Base-by-base conservation (phyloP, 2,329 filamentous ascomycete genomes). In the Fusarium praegraminearum region DNA sequence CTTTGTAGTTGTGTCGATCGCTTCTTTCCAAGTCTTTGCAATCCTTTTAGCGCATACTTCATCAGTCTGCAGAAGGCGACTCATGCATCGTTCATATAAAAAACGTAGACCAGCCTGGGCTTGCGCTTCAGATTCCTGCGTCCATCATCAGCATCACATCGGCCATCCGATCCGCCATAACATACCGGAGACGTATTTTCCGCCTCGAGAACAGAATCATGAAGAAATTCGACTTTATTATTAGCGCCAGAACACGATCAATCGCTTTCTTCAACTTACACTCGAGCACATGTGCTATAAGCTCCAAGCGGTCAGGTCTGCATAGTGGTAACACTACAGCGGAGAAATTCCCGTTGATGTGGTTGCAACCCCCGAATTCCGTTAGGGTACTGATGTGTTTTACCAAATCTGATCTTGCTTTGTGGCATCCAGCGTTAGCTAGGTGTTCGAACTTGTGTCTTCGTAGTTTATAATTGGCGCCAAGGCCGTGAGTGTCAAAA, bases 131-230 rank as follows among this genome's bases (percentile, higher is more conserved):
- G 30, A 16, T 16, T 24, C 30, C 45, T 49, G 3, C 5, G 1
- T 6, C 4, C 4, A 5, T 3, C 0, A 15, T 45, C n/a, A 45
- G 18, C 26, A 45, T n/a, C 7, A 13, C 3, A 12, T 1, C 1
- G 12, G 26, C 7, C 28, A 2, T 15, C 2, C 0, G 7, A 11
- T 20, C 12, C 20, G 6, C 7, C 12, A 10, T 1, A 20, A 46
- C 30, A 5, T 13, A 49, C 46, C 16, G 20, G 46, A 15, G 30
- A 50, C 13, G 16, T 10, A 10, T 50, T 11, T 9, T 35, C 32
- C 2, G 46, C 8, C 16, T 35, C 32, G 3, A 50, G 46, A 7
- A 50, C 46, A 7, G 32, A 35, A n/a, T 50, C 46, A 7, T 50
- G 32, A 2, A 50, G 46, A 13, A 50, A 50, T 13, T 32, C 30